These are phyloP conservation scores for Fraxinus platypoda DNA, from an alignment of 305 asterid species.

Conservation along the genomic window DNA sequence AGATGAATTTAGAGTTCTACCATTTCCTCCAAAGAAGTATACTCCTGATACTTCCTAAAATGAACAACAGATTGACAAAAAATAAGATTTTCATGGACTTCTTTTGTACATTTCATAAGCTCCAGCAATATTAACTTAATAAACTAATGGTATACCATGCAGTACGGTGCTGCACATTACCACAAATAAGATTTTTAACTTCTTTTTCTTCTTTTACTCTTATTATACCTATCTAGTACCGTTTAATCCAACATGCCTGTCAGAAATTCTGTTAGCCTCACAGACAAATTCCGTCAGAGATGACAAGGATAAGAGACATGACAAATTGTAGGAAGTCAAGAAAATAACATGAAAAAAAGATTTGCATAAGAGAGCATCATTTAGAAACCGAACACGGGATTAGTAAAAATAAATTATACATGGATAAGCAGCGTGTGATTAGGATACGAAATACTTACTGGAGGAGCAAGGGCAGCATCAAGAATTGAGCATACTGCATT, in stretches of 20 bases:
- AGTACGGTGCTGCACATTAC: not conserved
- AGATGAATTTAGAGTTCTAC: constrained; percentile 57
- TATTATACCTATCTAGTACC: no score
- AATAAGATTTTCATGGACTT: not conserved
- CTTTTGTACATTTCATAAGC: not conserved
- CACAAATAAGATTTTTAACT: not conserved
- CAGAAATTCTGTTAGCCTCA: not conserved
- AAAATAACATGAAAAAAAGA: not conserved
- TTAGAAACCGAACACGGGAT: not conserved
- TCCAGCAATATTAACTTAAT: not conserved
- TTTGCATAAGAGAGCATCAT: not conserved
- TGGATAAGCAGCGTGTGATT: not conserved
- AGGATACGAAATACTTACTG: constrained; percentile 42
- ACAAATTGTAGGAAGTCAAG: not conserved
- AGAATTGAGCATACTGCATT: constrained; percentile 55
- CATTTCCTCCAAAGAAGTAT: constrained; percentile 78
- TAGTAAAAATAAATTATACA: not conserved
- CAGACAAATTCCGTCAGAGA: not conserved
- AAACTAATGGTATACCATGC: not conserved
- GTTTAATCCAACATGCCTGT: not conserved
- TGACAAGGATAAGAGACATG: not conserved
- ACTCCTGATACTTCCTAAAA: constrained; percentile 75
- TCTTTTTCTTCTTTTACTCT: no score
- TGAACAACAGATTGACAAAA: not conserved
- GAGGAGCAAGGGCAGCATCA: constrained; percentile 83